Evolutionary conservation across 805 yeast species (phyloP).

Genomic region (Wickerhamiella galacta): DNA sequence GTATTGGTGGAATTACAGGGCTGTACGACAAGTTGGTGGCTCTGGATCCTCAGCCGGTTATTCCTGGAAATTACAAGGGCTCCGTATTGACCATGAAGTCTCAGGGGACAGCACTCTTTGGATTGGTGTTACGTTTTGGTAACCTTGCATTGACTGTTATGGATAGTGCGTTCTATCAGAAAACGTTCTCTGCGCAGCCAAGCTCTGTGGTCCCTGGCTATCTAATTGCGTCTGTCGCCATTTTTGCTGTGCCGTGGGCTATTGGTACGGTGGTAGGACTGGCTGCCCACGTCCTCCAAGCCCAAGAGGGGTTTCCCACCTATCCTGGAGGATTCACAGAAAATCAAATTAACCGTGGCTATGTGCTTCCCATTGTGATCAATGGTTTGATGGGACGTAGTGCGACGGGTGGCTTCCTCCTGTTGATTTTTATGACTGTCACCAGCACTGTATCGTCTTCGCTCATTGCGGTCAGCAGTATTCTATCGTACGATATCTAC

Average conservation of each 20-base stretch:
- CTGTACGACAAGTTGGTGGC: constrained; percentile 28
- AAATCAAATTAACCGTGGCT: constrained; percentile 57
- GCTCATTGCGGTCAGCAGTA: constrained; percentile 65
- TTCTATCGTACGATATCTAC: constrained; percentile 66
- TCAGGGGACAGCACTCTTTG: too few relatives aligned
- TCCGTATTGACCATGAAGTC: too few relatives aligned
- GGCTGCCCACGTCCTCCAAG: too few relatives aligned
- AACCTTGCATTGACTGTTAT: too few relatives aligned
- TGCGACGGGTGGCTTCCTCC: constrained; percentile 63
- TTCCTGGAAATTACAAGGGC: too few relatives aligned
- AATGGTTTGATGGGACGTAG: constrained; percentile 66
- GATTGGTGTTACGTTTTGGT: too few relatives aligned
- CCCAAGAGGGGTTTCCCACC: constrained; percentile 74
- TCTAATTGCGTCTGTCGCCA: too few relatives aligned
- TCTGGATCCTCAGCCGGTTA: constrained; percentile 50
- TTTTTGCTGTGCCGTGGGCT: too few relatives aligned
- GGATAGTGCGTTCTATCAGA: too few relatives aligned
- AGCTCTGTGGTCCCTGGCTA: too few relatives aligned
- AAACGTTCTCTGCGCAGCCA: too few relatives aligned
- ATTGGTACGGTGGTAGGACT: too few relatives aligned
- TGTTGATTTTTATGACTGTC: constrained; percentile 70
- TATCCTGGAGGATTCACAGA: constrained; percentile 49
- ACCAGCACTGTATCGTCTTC: constrained; percentile 82
- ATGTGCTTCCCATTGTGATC: constrained; percentile 47
- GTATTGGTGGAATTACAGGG: constrained; percentile 30